These are phyloP conservation scores for Aristolochia californica DNA, from an alignment of 164 flowering plant species.

Conservation along the genomic window DNA sequence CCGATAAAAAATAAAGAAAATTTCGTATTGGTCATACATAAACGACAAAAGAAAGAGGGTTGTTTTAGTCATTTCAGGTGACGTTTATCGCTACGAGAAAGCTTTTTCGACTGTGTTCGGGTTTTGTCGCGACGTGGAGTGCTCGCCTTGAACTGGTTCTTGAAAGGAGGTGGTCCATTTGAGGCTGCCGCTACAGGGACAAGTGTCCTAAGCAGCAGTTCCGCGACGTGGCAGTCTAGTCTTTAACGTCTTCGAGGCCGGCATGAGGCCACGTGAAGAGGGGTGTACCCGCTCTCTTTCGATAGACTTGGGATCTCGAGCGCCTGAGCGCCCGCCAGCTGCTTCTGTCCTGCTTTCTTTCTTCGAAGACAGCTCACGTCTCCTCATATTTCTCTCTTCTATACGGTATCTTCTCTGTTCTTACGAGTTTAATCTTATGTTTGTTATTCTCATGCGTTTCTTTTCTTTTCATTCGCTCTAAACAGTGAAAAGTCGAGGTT, in stretches of 20 bases:
- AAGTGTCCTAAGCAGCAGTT: background rate
- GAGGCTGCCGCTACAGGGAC: constrained; percentile 6
- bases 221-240: background rate
- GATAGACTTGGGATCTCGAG: too few relatives aligned
- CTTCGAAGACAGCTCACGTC: background rate
- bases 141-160: constrained; percentile 7
- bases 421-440: too few relatives aligned
- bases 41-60: background rate
- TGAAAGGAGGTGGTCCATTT: constrained; percentile 13
- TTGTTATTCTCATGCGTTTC: too few relatives aligned
- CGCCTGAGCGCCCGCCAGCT: background rate
- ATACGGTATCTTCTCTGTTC: background rate
- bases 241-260: too few relatives aligned
- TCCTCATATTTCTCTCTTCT: background rate
- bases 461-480: too few relatives aligned
- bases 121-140: constrained; percentile 1
- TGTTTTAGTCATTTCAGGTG: background rate
- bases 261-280: constrained; percentile 2
- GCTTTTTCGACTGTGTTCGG: too few relatives aligned
- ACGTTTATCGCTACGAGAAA: background rate
- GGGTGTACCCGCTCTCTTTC: too few relatives aligned
- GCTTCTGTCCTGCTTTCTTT: background rate
- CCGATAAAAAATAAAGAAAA: too few relatives aligned
- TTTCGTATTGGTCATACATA: too few relatives aligned
- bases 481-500: too few relatives aligned